Evolutionary conservation across 129 eudicot genomes (phyloP), one percentile per base, ranked within the genome.

Genomic region (Tanacetum coccineum): DNA sequence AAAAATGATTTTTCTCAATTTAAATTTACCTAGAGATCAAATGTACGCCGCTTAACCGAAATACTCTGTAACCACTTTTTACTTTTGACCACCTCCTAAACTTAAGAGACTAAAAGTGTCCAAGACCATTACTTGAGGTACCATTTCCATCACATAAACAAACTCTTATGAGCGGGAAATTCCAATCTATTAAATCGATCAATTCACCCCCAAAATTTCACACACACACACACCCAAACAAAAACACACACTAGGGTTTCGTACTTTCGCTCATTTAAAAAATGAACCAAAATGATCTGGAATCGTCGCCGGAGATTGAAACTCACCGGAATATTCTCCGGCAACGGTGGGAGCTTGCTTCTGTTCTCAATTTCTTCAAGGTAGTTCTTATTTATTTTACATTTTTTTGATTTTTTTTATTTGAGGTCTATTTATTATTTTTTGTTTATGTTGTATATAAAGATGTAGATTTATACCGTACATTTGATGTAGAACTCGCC

Each of bases 311-410:
- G 68, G 86, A 76, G 21, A 12, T 68, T 26, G 89, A 80, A 48
- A 32, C 70, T 14, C 74, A 46, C 18, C 82, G 80, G 26, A 66
- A 11, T 20, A 70, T 55, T 81, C 98, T 92, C 51, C 96, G 98
- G 7, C 71, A 65, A 49, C 83, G 91, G 18, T 88, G 98, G 88
- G 98, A 92, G 88, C 57, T 92, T 49, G 98, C 98, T 20, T 88
- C 98, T 18, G 95, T 92, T 58, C 89, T 92, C 76, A 83, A 92
- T 80, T 92, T 92, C 79, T 64, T 88, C 44, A 65, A 70, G 65
- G 97, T 91, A 83, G 71, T 63, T 48, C 13, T n/a, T 67, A 20
- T 11, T 61, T 13, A 21, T 59, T 46, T 47, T 22, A n/a, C n/a
- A n/a, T n/a, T n/a, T n/a, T n/a, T n/a, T n/a, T n/a, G n/a, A n/a